Conservation (phyloP, 2,329 filamentous ascomycete species). For the Dothideomycetes sp. region DNA sequence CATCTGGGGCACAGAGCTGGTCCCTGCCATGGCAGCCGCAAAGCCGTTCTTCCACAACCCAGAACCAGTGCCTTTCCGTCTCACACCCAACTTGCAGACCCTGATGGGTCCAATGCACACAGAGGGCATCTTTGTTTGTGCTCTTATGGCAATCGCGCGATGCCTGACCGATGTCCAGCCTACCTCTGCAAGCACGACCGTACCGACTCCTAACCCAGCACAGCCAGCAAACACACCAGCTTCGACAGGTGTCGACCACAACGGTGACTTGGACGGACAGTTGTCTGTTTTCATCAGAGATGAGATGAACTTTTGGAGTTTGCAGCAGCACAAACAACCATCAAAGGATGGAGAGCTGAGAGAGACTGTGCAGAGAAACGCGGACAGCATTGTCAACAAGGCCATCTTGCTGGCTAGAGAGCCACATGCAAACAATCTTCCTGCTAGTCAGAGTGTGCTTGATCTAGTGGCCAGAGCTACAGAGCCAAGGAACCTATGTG, state of each 20-base stretch:
- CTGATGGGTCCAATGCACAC: slow-evolving; percentile 93
- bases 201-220: slow-evolving; percentile 10
- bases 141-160: slow-evolving; percentile 91
- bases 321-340: slow-evolving; percentile 56
- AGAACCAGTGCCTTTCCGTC: slow-evolving; percentile 91
- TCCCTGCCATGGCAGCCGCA: slow-evolving; percentile 73
- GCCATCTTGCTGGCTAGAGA: slow-evolving; percentile 70
- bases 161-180: slow-evolving; percentile 70
- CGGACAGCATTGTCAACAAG: slow-evolving; percentile 82
- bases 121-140: slow-evolving; percentile 91
- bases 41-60: slow-evolving; percentile 91
- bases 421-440: slow-evolving; percentile 55
- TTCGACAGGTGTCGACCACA: slow-evolving; percentile 5
- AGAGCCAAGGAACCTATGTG: slow-evolving; percentile 77
- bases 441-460: slow-evolving; percentile 93
- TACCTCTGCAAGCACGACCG: slow-evolving; percentile 12
- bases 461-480: slow-evolving; percentile 88
- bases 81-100: slow-evolving; percentile 91
- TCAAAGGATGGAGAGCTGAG: slow-evolving; percentile 60
- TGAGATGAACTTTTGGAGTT: slow-evolving; percentile 97
- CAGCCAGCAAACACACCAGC: neutral
- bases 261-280: slow-evolving; percentile 77
- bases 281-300: slow-evolving; percentile 91
- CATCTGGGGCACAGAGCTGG: slow-evolving; percentile 91
- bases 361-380: slow-evolving; percentile 75